Evolutionary conservation across 2,329 filamentous ascomycete genomes (phyloP).

Genomic region (Apiospora arundinis): DNA sequence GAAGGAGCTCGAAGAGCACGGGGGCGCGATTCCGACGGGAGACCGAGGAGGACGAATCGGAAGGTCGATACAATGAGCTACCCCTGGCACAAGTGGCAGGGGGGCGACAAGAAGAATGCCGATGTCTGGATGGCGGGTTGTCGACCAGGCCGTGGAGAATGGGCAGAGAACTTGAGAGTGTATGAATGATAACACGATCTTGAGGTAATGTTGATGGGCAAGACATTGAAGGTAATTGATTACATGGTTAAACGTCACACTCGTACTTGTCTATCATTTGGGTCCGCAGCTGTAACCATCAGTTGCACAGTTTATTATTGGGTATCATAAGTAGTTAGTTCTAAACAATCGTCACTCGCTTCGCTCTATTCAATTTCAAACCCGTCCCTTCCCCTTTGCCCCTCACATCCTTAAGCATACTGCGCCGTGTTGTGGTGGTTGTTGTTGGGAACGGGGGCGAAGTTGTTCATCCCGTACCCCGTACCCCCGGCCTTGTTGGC

Average conservation of each 20-base stretch:
- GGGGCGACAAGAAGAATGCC: neutral
- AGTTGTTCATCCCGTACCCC: neutral
- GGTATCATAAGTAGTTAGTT: neutral
- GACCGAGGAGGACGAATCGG: neutral
- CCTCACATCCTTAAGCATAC: too few relatives aligned
- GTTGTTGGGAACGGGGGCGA: neutral
- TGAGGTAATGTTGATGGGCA: neutral
- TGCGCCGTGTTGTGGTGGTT: neutral
- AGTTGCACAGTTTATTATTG: neutral
- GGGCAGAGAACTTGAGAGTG: neutral
- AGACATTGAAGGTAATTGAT: neutral
- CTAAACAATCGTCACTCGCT: neutral
- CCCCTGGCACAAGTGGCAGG: slow-evolving; percentile 19
- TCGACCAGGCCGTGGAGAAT: neutral
- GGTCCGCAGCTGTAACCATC: neutral
- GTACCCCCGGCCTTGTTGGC: neutral
- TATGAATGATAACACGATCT: neutral
- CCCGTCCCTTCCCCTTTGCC: too few relatives aligned
- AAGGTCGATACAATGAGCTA: neutral
- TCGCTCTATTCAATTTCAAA: neutral
- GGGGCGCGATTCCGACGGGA: neutral
- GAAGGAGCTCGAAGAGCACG: neutral
- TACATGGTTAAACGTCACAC: neutral
- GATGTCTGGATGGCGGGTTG: slow-evolving; percentile 18
- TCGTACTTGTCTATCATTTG: neutral